Base-by-base conservation (phyloP, 345 rosid genomes). In the Eucalyptus tenuipes region DNA sequence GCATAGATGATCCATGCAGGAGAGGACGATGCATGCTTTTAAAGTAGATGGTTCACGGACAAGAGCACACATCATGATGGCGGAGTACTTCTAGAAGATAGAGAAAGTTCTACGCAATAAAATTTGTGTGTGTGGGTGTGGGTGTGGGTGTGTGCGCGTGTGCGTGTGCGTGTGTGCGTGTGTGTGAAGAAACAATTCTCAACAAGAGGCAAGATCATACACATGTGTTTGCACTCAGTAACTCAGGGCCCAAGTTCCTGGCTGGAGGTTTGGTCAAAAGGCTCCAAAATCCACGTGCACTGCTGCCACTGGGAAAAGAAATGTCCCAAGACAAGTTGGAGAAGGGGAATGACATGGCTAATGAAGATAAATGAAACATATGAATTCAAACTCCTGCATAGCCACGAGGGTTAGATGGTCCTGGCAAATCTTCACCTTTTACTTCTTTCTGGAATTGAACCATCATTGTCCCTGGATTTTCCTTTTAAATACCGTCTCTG, bases 211-310 rank as follows among this genome's bases (percentile, higher is more conserved):
- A 3, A 82, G 79, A 42, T 24, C 92, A 85, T 94, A 93, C 94
- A 84, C 89, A 68, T 90, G 88, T 92, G 55, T 90, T 92, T 6
- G 75, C 85, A 88, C 88, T 87, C 89, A 92, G 71, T 52, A 90
- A 86, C 87, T 92, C 93, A 24, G 93, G 86, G 81, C 49, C 92
- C 89, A 92, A 89, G 88, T 92, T 94, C 90, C 91, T 91, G 64
- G 85, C 82, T 88, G 94, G 91, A 89, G 92, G 86, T 89, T 84
- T 92, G 48, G 25, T 88, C 87, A 94, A 91, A 92, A 93, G 89
- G 90, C 93, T 93, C 97, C 96, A 95, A 66, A 93, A 88, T 90
- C 98, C 96, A 91, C 90, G 93, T 90, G 93, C 92, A 90, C 88
- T 92, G 86, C 94, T 90, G 91, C 68, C 86, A 92, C 88, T 85